Conservation (phyloP, 106 monocot species). For the Iris macrosiphon region DNA sequence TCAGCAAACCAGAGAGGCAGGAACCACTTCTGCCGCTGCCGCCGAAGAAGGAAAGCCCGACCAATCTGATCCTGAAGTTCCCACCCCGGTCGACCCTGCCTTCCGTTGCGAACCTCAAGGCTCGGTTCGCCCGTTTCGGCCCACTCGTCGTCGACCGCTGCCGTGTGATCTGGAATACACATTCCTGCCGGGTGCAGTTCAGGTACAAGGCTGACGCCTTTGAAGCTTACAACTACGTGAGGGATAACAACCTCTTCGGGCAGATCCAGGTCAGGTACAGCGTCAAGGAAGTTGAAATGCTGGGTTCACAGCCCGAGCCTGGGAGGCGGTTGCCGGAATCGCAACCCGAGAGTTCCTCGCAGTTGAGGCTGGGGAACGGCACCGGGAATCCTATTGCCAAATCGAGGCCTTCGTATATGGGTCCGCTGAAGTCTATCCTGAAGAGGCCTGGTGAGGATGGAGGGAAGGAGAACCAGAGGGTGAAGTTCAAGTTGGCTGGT, state of each 20-base stretch:
- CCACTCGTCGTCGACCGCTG: slow-evolving; percentile 7
- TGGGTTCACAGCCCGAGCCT: neutral
- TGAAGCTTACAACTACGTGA: neutral
- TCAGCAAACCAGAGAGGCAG: neutral
- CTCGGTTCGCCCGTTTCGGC: slow-evolving; percentile 18
- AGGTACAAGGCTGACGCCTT: slow-evolving; percentile 15
- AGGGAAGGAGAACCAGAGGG: neutral
- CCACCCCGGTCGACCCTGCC: slow-evolving; percentile 15
- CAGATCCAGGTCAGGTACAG: slow-evolving; percentile 9
- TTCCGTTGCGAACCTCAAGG: slow-evolving; percentile 15
- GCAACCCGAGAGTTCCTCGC: too few relatives aligned
- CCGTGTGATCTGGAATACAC: slow-evolving; percentile 12
- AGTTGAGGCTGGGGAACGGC: neutral
- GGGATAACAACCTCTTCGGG: slow-evolving; percentile 11
- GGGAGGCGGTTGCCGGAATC: neutral
- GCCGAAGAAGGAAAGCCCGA: slow-evolving; percentile 7
- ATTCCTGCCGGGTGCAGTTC: slow-evolving; percentile 19
- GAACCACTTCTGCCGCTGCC: neutral
- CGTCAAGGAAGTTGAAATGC: slow-evolving; percentile 4
- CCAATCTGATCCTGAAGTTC: slow-evolving; percentile 16
- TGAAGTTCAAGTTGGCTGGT: slow-evolving; percentile 1
- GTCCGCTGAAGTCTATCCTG: neutral
- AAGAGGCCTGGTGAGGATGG: neutral
- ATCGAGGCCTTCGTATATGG: neutral
- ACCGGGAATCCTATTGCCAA: neutral